Percentiles rank a stretch among this genome's conserved stretches.
These are phyloP conservation scores for Myotisia sp. DNA, from an alignment of 2,329 filamentous ascomycete species.

Conservation along the genomic window DNA sequence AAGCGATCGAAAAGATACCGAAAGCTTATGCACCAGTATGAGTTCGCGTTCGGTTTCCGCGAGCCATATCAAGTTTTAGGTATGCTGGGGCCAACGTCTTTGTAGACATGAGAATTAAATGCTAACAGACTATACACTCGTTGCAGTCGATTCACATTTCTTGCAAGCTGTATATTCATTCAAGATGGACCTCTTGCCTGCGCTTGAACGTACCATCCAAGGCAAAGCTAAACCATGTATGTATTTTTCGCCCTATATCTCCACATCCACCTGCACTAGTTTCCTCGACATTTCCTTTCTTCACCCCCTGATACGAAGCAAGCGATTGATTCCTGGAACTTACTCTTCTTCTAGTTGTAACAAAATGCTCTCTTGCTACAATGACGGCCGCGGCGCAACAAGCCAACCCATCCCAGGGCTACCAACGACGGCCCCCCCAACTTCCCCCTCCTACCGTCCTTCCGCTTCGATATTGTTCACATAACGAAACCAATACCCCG, in stretches of 20 bases:
- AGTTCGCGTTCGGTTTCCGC: constrained; percentile 74
- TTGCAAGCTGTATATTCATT: constrained; percentile 66
- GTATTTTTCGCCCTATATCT: constrained; percentile 25
- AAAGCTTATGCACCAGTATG: constrained; percentile 90
- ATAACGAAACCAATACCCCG: constrained; percentile 28
- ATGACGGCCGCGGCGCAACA: constrained; percentile 27
- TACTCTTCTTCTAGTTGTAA: constrained; percentile 47
- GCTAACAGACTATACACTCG: too few relatives aligned
- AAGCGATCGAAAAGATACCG: constrained; percentile 61
- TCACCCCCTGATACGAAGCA: not conserved
- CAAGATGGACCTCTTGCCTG: constrained; percentile 74
- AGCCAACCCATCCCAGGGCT: constrained; percentile 13
- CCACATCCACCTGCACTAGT: not conserved
- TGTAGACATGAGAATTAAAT: too few relatives aligned
- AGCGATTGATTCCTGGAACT: not conserved
- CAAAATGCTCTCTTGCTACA: constrained; percentile 44
- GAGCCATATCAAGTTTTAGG: constrained; percentile 83
- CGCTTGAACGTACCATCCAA: constrained; percentile 69
- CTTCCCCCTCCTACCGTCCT: constrained; percentile 33
- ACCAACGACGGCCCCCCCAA: constrained; percentile 27
- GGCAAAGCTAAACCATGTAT: constrained; percentile 69
- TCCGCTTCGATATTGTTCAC: constrained; percentile 34
- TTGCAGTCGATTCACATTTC: constrained; percentile 65
- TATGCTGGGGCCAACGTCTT: too few relatives aligned
- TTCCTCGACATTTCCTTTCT: not conserved